Percentiles rank a stretch among this genome's conserved stretches.
Conservation (phyloP, 1,284 basidiomycete genomes). For the Pyrrhoderma noxium region DNA sequence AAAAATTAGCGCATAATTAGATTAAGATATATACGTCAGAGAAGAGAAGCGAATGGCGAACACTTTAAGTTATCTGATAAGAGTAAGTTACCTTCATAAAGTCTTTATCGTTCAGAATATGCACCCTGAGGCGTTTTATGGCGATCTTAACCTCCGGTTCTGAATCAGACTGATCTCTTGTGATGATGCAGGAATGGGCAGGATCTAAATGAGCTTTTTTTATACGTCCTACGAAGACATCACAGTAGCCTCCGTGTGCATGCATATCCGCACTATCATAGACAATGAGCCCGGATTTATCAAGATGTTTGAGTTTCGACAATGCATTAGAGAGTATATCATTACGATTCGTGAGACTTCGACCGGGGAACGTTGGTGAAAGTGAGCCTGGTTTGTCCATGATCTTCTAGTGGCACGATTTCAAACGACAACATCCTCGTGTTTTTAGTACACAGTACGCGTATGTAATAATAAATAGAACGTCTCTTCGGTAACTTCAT, state of each 20-base stretch:
- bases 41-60: no score
- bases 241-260: constrained; percentile 7
- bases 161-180: background rate
- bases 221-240: constrained; percentile 7
- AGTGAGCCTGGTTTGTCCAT: no score
- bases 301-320: background rate
- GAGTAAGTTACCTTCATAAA: constrained; percentile 8
- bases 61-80: no score
- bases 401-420: no score
- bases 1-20: background rate
- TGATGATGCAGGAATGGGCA: no score
- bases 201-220: no score
- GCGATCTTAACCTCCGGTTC: constrained; percentile 6
- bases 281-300: background rate
- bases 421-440: no score
- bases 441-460: no score
- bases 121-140: constrained; percentile 8
- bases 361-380: no score
- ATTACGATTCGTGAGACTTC: no score
- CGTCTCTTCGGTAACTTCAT: no score
- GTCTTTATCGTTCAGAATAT: background rate
- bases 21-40: background rate
- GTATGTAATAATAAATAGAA: no score
- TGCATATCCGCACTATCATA: background rate
- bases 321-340: constrained; percentile 33